Percentiles rank a stretch among this genome's conserved stretches.
phyloP scores from a whole-genome alignment of 805 yeast species.

The Lachancea sp. region DNA sequence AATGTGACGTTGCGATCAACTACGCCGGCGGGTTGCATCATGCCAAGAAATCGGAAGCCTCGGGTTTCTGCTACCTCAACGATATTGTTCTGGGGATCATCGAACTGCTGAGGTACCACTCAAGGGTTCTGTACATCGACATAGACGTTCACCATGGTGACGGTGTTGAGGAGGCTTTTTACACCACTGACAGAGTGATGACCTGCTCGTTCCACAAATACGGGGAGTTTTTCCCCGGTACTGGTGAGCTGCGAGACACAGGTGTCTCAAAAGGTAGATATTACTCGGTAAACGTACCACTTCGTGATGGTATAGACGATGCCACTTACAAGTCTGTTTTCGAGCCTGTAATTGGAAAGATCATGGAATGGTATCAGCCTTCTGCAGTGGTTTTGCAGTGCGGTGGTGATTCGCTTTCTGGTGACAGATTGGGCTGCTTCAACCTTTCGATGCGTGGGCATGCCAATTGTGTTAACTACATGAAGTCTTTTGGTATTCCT shows the following conservation, averaged over 20 bases:
- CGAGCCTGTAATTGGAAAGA: conserved; percentile 77
- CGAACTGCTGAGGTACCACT: conserved; percentile 79
- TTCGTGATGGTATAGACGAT: conserved; percentile 92
- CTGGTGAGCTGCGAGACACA: conserved; percentile 77
- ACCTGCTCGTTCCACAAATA: conserved; percentile 93
- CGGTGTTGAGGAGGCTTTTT: conserved; percentile 96
- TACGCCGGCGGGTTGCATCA: conserved; percentile 97
- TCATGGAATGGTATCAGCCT: conserved; percentile 86
- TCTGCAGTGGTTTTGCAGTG: conserved; percentile 95
- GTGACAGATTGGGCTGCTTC: conserved; percentile 94
- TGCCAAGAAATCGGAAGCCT: conserved; percentile 90
- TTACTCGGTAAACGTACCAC: conserved; percentile 78
- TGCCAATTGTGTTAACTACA: conserved; percentile 89
- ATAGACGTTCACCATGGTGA: conserved; percentile 97
- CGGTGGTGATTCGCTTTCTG: conserved; percentile 96
- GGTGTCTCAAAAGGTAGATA: conserved; percentile 84
- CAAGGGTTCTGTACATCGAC: conserved; percentile 88
- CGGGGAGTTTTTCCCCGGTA: conserved; percentile 91
- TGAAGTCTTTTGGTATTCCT: conserved; percentile 80
- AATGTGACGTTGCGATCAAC: conserved; percentile 89
- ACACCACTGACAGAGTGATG: conserved; percentile 92
- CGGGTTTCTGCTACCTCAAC: conserved; percentile 92
- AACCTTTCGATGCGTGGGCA: conserved; percentile 91
- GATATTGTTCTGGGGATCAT: conserved; percentile 88
- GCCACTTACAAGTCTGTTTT: conserved; percentile 68